Conservation (phyloP, 179 eudicot species). For the Drosera spatulata region DNA sequence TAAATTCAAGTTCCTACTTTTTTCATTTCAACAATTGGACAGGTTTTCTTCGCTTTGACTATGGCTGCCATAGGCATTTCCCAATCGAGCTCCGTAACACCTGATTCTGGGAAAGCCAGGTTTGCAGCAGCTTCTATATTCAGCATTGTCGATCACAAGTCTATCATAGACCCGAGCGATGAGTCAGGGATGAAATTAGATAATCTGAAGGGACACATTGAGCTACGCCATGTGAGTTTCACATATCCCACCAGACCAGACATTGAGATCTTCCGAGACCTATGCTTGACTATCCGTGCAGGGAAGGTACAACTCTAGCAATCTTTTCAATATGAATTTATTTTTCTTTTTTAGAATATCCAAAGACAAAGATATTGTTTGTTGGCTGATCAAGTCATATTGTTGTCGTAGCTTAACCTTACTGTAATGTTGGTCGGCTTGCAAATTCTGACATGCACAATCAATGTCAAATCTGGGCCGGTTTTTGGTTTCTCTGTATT, state of each 20-base stretch:
- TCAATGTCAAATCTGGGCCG: too few species aligned
- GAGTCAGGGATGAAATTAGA: conserved; percentile 51
- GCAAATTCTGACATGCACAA: too few species aligned
- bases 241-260: conserved; percentile 68
- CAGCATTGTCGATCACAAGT: conserved; percentile 54
- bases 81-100: conserved; percentile 49
- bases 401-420: too few species aligned
- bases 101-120: conserved; percentile 55
- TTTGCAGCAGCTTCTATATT: conserved; percentile 53
- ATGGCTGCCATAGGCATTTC: conserved; percentile 63
- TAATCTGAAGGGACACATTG: conserved; percentile 50
- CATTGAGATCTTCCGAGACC: conserved; percentile 54
- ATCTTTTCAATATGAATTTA: too few species aligned
- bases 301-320: conserved; percentile 27
- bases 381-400: too few species aligned
- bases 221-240: conserved; percentile 52
- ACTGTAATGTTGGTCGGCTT: too few species aligned
- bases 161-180: conserved; percentile 65
- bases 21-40: neutral
- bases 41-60: conserved; percentile 76
- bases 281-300: conserved; percentile 34
- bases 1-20: too few species aligned
- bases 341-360: too few species aligned
- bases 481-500: too few species aligned
- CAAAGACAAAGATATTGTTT: too few species aligned